Percentiles rank a stretch among this genome's conserved stretches.
phyloP scores from a whole-genome alignment of 1,139 yeast species.

The Zygoascus hellenicus region DNA sequence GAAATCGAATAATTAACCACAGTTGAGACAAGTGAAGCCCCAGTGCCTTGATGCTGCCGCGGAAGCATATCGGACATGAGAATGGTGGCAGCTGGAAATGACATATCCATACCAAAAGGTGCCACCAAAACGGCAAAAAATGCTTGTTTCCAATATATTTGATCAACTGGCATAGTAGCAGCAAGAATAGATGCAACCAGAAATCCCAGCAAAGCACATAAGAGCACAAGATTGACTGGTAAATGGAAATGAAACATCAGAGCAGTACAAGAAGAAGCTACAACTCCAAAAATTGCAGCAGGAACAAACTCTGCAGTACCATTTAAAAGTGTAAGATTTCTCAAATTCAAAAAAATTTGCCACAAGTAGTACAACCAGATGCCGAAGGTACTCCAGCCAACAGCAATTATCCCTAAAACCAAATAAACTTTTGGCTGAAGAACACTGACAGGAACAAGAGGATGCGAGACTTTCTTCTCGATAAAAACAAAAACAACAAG shows the following conservation, averaged over 20 bases:
- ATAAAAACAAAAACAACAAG: slow-evolving; percentile 37
- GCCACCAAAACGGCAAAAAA: slow-evolving; percentile 45
- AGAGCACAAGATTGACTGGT: slow-evolving; percentile 40
- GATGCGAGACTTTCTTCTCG: slow-evolving; percentile 37
- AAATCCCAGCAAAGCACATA: slow-evolving; percentile 43
- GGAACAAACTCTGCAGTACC: slow-evolving; percentile 42
- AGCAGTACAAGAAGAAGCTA: slow-evolving; percentile 45
- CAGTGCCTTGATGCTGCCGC: slow-evolving; percentile 53
- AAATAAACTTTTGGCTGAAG: slow-evolving; percentile 41
- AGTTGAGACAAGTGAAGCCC: slow-evolving; percentile 58
- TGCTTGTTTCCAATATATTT: slow-evolving; percentile 50
- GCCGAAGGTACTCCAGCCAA: slow-evolving; percentile 61
- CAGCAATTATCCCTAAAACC: slow-evolving; percentile 45
- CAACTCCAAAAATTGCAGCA: slow-evolving; percentile 38
- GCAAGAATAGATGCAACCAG: slow-evolving; percentile 39
- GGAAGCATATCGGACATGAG: slow-evolving; percentile 49
- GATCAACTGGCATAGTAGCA: slow-evolving; percentile 44
- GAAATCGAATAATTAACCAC: slow-evolving; percentile 59
- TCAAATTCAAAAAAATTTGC: slow-evolving; percentile 36
- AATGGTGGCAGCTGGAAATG: slow-evolving; percentile 58
- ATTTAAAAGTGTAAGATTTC: slow-evolving; percentile 35
- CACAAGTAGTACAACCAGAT: slow-evolving; percentile 48
- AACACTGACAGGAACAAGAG: slow-evolving; percentile 44
- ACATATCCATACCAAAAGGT: slow-evolving; percentile 60
- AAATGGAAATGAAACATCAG: slow-evolving; percentile 33